Conservation (phyloP, 306 rosid genomes). For the Trifolium pratense region DNA sequence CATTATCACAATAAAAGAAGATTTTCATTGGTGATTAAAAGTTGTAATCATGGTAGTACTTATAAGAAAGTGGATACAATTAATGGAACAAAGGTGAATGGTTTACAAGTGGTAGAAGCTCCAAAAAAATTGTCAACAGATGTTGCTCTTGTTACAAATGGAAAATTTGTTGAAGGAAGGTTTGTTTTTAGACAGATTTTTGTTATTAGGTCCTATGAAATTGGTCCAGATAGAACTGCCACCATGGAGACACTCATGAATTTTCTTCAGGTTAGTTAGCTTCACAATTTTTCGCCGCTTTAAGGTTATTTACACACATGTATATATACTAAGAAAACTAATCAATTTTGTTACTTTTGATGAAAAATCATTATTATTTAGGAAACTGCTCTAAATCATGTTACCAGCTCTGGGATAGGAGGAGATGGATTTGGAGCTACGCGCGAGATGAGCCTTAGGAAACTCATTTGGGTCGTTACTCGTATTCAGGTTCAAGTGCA, state of each 20-base stretch:
- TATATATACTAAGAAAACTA: too few species aligned
- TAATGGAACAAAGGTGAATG: conserved; percentile 64
- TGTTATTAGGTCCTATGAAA: conserved; percentile 73
- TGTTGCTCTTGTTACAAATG: conserved; percentile 55
- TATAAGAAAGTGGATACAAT: conserved; percentile 41
- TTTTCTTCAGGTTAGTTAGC: conserved; percentile 75
- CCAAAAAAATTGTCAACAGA: conserved; percentile 33
- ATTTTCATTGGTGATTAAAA: conserved; percentile 36
- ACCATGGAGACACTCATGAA: conserved; percentile 87
- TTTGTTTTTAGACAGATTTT: conserved; percentile 71
- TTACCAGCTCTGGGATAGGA: conserved; percentile 77
- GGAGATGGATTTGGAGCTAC: conserved; percentile 91
- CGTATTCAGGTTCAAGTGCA: conserved; percentile 87
- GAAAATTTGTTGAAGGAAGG: conserved; percentile 72
- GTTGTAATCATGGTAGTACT: conserved; percentile 3
- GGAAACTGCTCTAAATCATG: conserved; percentile 95
- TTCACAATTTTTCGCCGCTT: background rate
- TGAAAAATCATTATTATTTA: too few species aligned
- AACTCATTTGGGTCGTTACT: conserved; percentile 92
- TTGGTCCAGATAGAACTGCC: conserved; percentile 78
- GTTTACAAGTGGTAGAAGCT: conserved; percentile 48
- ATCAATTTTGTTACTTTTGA: too few species aligned
- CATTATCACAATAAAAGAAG: background rate
- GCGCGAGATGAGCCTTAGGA: conserved; percentile 82
- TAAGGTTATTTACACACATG: too few species aligned